A percentile compares a stretch with the other conserved stretches of the same genome.
These are phyloP conservation scores for Glomus cerebriforme DNA, from an alignment of 192 early-diverging fungal genomes.

Conservation along the genomic window DNA sequence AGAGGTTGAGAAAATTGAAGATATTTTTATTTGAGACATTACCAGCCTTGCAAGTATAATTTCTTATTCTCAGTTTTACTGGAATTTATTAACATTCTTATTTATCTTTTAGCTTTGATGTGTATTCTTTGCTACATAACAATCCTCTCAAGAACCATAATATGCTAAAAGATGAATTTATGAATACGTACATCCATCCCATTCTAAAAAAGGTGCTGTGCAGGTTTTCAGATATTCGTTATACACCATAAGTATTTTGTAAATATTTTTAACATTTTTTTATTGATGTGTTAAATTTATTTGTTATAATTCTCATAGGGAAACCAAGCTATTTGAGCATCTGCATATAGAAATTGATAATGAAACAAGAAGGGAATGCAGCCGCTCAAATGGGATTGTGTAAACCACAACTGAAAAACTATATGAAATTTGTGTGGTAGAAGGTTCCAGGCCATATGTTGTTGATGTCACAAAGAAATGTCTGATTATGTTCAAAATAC, in stretches of 20 bases:
- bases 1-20: conserved; percentile 23
- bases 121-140: conserved; percentile 3
- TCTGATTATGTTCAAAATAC: conserved; percentile 24
- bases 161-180: conserved; percentile 24
- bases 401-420: conserved; percentile 14
- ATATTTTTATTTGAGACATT: conserved; percentile 26
- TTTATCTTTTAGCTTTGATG: conserved; percentile 26
- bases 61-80: neutral
- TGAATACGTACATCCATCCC: conserved; percentile 28
- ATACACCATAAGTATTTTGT: conserved; percentile 26
- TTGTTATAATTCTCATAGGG: conserved; percentile 22
- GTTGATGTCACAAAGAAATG: conserved; percentile 16
- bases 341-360: conserved; percentile 25
- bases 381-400: conserved; percentile 16
- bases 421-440: conserved; percentile 27
- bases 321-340: conserved; percentile 17
- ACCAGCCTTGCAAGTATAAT: conserved; percentile 27
- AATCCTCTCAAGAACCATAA: conserved; percentile 25
- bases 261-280: neutral
- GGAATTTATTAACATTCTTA: conserved; percentile 19
- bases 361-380: conserved; percentile 15
- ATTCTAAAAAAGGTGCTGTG: conserved; percentile 18
- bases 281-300: neutral
- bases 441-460: conserved; percentile 24
- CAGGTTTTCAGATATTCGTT: conserved; percentile 22